Percentiles rank a stretch among this genome's conserved stretches.
phyloP scores from a whole-genome alignment of 2,329 filamentous ascomycete genomes.

The Grosmannia penicillata region DNA sequence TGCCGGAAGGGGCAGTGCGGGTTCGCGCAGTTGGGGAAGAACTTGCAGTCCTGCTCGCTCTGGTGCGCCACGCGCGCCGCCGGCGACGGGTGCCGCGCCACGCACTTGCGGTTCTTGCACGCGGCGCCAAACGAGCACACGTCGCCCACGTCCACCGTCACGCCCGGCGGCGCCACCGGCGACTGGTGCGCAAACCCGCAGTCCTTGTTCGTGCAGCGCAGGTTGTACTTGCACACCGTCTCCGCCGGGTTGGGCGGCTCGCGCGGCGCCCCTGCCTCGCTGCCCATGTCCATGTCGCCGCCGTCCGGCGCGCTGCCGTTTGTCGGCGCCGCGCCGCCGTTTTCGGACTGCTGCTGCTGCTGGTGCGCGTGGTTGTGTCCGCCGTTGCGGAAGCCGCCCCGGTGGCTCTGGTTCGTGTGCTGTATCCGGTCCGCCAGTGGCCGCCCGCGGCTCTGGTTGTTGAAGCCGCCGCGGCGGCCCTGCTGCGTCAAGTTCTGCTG shows the following conservation, averaged over 20 bases:
- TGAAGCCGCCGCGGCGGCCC: slow-evolving; percentile 23
- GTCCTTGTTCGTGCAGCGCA: slow-evolving; percentile 73
- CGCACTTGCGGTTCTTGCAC: slow-evolving; percentile 94
- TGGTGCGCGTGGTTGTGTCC: slow-evolving; percentile 20
- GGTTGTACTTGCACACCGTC: slow-evolving; percentile 76
- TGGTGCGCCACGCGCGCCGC: slow-evolving; percentile 67
- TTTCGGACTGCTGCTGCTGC: slow-evolving; percentile 15
- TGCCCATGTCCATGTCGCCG: slow-evolving; percentile 49
- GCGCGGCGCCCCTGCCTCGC: slow-evolving; percentile 21
- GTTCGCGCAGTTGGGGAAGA: slow-evolving; percentile 85
- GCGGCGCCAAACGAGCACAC: slow-evolving; percentile 73
- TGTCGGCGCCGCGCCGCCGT: slow-evolving; percentile 17
- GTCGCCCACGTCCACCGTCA: slow-evolving; percentile 64
- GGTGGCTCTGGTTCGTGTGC: slow-evolving; percentile 29
- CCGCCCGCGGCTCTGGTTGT: slow-evolving; percentile 27
- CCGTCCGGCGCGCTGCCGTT: slow-evolving; percentile 18
- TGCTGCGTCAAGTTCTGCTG: slow-evolving; percentile 41
- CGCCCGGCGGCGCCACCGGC: slow-evolving; percentile 67
- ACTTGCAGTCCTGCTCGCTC: slow-evolving; percentile 75
- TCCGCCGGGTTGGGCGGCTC: slow-evolving; percentile 45
- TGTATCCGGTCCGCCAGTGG: slow-evolving; percentile 67
- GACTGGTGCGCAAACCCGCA: slow-evolving; percentile 94
- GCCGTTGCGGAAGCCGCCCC: slow-evolving; percentile 34
- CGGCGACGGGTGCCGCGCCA: slow-evolving; percentile 80
- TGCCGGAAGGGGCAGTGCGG: slow-evolving; percentile 79